Conservation (phyloP, 495 filamentous ascomycete genomes). For the Trichodelitschia bisporula region DNA sequence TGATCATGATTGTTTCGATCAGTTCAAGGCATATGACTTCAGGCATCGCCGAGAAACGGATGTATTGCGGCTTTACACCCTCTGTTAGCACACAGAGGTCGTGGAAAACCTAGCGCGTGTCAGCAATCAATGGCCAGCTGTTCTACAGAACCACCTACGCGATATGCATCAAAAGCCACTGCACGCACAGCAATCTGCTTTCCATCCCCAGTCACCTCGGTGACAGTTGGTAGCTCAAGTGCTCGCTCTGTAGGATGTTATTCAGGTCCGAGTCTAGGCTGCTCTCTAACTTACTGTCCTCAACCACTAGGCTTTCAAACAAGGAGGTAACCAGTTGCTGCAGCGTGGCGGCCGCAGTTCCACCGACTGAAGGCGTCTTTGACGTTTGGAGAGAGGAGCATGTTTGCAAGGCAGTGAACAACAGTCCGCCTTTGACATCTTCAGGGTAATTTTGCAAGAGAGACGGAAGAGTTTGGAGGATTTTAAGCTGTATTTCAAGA, state of each 20-base stretch:
- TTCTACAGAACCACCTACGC: no score
- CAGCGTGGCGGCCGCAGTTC: conserved; percentile 80
- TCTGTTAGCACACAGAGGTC: conserved; percentile 79
- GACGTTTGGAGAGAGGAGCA: conserved; percentile 74
- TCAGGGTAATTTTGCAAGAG: conserved; percentile 74
- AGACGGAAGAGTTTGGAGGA: conserved; percentile 79
- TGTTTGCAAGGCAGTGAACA: conserved; percentile 62
- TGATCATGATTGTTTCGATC: conserved; percentile 68
- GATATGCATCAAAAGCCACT: conserved; percentile 70
- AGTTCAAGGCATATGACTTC: conserved; percentile 71
- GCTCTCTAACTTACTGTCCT: conserved; percentile 38
- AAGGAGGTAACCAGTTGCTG: conserved; percentile 82
- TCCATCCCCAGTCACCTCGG: conserved; percentile 37
- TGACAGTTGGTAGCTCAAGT: conserved; percentile 24
- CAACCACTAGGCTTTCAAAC: conserved; percentile 68
- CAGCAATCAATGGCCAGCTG: no score
- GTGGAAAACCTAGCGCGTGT: conserved; percentile 67
- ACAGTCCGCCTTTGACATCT: conserved; percentile 54
- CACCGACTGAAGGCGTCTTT: conserved; percentile 79
- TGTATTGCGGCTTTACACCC: conserved; percentile 52
- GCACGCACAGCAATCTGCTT: conserved; percentile 37
- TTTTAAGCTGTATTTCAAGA: conserved; percentile 86
- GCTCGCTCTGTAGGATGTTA: conserved; percentile 15
- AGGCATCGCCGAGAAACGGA: conserved; percentile 48
- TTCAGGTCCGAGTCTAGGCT: neutral